Percentiles rank a stretch among this genome's conserved stretches.
phyloP scores from a whole-genome alignment of 345 rosid genomes.

The Bruguiera sexangula region DNA sequence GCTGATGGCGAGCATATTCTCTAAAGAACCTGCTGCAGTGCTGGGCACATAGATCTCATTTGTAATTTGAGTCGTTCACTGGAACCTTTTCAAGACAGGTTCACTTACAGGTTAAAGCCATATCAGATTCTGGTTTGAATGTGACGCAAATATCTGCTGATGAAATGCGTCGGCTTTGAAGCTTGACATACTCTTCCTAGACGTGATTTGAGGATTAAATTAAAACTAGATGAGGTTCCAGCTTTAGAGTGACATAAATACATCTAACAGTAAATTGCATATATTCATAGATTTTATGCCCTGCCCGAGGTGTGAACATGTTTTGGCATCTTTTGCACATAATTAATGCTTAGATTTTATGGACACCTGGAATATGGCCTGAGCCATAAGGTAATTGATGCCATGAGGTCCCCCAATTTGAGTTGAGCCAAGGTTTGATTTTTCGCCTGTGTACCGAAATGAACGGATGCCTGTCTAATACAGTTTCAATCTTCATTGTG shows the following conservation, averaged over 20 bases:
- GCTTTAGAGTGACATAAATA: constrained; percentile 6
- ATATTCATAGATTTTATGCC: constrained; percentile 6
- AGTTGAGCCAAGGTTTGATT: no score
- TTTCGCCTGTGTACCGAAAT: no score
- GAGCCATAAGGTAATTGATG: not conserved
- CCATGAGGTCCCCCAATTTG: no score
- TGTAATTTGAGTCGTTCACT: not conserved
- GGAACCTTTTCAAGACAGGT: not conserved
- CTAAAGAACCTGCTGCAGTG: constrained; percentile 2
- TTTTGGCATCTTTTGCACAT: not conserved
- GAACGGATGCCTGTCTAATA: no score
- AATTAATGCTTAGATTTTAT: not conserved
- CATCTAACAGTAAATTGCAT: constrained; percentile 7
- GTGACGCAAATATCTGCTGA: not conserved
- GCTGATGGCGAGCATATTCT: constrained; percentile 15
- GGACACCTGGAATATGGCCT: not conserved
- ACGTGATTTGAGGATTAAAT: constrained; percentile 13
- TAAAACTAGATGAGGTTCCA: constrained; percentile 6
- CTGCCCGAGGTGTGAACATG: not conserved
- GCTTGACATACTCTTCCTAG: not conserved
- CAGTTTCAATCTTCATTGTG: not conserved
- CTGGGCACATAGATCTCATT: not conserved
- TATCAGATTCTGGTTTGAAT: not conserved
- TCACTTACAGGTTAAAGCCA: not conserved
- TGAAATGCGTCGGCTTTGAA: not conserved